phyloP scores from a whole-genome alignment of 805 yeast species.

The Yarrowia divulgata region DNA sequence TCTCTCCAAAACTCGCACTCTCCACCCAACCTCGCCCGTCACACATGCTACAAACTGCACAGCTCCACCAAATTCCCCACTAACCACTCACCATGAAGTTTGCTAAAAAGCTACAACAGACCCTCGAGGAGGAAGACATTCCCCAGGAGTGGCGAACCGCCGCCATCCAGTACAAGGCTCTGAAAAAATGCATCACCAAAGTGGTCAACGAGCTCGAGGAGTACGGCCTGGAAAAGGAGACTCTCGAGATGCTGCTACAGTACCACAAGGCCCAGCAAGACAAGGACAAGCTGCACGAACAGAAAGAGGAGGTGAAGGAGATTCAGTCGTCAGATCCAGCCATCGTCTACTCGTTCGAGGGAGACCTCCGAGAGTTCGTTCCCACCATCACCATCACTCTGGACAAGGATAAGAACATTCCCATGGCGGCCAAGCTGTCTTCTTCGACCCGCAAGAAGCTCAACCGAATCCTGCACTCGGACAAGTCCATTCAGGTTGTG shows the following conservation, averaged over 20 bases:
- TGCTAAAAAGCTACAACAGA: constrained; percentile 72
- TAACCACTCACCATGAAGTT: constrained; percentile 63
- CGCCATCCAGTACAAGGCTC: constrained; percentile 74
- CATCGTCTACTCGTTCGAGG: constrained; percentile 44
- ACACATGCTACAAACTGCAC: constrained; percentile 25
- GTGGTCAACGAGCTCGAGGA: constrained; percentile 68
- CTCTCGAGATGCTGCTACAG: constrained; percentile 46
- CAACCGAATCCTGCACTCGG: constrained; percentile 36
- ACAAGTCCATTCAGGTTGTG: constrained; percentile 33
- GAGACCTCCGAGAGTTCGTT: constrained; percentile 44
- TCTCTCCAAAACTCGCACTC: neutral
- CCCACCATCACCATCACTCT: constrained; percentile 45
- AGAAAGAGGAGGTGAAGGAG: constrained; percentile 15
- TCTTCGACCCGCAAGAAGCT: constrained; percentile 41
- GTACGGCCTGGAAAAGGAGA: constrained; percentile 64
- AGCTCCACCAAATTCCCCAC: neutral
- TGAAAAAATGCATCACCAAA: constrained; percentile 69
- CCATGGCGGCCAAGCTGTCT: constrained; percentile 42
- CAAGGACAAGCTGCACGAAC: constrained; percentile 29
- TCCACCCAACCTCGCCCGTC: constrained; percentile 3
- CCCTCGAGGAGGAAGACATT: constrained; percentile 63
- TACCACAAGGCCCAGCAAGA: constrained; percentile 41
- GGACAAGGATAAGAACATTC: constrained; percentile 42
- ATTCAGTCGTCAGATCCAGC: constrained; percentile 30
- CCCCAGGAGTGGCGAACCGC: constrained; percentile 73